Conservation (phyloP, 352 stramenopile species). For the Phytophthora palmivora region DNA sequence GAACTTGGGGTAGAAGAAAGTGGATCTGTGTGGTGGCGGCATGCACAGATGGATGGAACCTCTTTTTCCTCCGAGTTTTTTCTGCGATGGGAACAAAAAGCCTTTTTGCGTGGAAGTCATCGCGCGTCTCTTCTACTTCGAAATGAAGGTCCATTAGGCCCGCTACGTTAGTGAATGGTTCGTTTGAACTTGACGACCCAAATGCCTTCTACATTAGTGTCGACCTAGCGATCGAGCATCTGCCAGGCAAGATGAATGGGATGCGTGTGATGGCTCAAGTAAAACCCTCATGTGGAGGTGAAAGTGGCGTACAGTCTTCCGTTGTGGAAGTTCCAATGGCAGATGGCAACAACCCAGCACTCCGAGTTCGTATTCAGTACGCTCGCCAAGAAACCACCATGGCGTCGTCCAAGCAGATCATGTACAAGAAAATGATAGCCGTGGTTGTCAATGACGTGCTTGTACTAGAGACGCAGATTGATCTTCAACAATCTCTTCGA, state of each 20-base stretch:
- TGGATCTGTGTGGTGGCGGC: constrained; percentile 57
- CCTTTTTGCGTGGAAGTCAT: constrained; percentile 28
- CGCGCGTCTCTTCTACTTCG: constrained; percentile 43
- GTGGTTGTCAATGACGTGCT: constrained; percentile 53
- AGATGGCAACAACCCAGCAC: constrained; percentile 16
- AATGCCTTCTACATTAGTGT: constrained; percentile 33
- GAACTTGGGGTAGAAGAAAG: constrained; percentile 22
- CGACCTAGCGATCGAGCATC: constrained; percentile 37
- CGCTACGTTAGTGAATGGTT: constrained; percentile 40
- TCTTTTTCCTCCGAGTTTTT: constrained; percentile 55
- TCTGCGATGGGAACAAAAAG: constrained; percentile 39
- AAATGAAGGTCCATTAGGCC: constrained; percentile 39
- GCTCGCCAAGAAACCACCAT: constrained; percentile 49
- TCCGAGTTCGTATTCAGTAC: constrained; percentile 56
- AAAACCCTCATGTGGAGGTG: constrained; percentile 35
- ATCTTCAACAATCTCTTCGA: constrained; percentile 53
- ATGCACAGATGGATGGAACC: constrained; percentile 46
- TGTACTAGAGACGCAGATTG: constrained; percentile 53
- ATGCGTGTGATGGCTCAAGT: constrained; percentile 46
- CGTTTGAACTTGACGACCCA: constrained; percentile 46
- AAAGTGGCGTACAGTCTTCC: constrained; percentile 44
- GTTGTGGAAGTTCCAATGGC: constrained; percentile 32
- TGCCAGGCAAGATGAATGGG: constrained; percentile 29
- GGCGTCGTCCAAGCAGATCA: constrained; percentile 42
- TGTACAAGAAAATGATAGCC: constrained; percentile 63